Evolutionary conservation across 208 protist species (phyloP), one percentile per base, ranked within the genome.

Genomic region (Crithidia bombi): DNA sequence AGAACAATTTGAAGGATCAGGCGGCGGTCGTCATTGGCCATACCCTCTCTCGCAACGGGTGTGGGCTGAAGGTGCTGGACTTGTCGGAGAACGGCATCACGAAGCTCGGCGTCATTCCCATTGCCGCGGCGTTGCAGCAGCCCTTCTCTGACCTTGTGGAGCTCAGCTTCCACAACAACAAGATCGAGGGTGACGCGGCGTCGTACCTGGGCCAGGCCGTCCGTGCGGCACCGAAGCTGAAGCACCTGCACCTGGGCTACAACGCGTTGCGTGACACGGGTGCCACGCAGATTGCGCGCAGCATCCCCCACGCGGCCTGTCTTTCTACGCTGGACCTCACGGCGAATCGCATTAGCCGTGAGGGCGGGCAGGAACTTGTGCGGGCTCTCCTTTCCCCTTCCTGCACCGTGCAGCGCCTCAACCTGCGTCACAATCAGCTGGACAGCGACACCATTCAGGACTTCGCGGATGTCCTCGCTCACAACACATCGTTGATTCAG

Each of bases 101-200:
- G 9, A 91, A 92, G 72, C 63, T 87, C 19, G 91, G 91, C 47
- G 87, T 93, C 38, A 87, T 93, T 30, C 86, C 89, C n/a, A 89
- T 96, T 38, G 78, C 75, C 2, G 67, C 75, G 32, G 88, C 89
- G 15, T 80, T 96, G 32, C 65, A 83, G 50, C 78, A 81, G 59
- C 75, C 75, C 12, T 78, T 78, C 2, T 87, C 75, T 58, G 83
- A 93, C 55, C 65, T 96, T 14, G 88, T 93, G 6, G 91, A 96
- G 73, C 82, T 96, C 28, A 92, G 85, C 47, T 91, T 96, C 38
- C 89, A 96, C 75, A 94, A 94, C 79, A 96, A 96, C 75, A 90
- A 91, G 61, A 86, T 96, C 56, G 88, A 91, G 25, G 79, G 75
- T 0, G 88, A 93, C 58, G 91, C 89, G 6, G 91, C 88, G 2